Conservation (phyloP, 441 rosid species). For the Erodium texanum region DNA sequence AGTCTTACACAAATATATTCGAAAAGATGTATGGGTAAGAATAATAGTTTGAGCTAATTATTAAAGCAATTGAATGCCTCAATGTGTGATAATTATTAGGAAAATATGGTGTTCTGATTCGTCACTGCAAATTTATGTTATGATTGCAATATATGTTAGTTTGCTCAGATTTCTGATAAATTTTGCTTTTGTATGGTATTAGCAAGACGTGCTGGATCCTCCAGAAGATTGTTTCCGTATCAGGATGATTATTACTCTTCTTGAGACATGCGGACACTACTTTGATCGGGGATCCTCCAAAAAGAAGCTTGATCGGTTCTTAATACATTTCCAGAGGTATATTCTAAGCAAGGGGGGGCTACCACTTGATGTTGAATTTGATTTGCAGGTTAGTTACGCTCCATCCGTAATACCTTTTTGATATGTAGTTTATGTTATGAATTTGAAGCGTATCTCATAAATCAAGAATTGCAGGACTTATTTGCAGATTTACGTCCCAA, state of each 20-base stretch:
- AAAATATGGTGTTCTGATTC: background rate
- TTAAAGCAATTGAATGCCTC: background rate
- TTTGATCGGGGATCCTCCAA: conserved; percentile 95
- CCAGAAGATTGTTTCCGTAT: conserved; percentile 95
- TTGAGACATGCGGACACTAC: conserved; percentile 96
- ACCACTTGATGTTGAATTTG: conserved; percentile 93
- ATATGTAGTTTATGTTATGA: background rate
- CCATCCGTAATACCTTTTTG: background rate
- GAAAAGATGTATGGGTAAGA: background rate
- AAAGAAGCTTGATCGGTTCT: conserved; percentile 89
- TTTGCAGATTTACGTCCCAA: conserved; percentile 85
- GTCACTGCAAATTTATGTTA: background rate
- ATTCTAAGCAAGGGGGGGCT: conserved; percentile 73
- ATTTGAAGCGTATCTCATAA: conserved; percentile 18
- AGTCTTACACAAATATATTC: background rate
- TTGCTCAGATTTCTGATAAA: conserved; percentile 5
- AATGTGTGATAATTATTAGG: background rate
- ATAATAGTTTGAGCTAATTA: background rate
- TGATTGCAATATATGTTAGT: background rate
- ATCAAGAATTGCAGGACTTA: conserved; percentile 56
- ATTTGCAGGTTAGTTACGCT: conserved; percentile 51
- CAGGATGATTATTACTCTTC: conserved; percentile 86
- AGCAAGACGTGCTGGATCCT: conserved; percentile 91
- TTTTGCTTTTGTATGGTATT: conserved; percentile 20
- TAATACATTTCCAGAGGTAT: conserved; percentile 89